phyloP scores from a whole-genome alignment of 331 rosid species.

The Quercus lobata region DNA sequence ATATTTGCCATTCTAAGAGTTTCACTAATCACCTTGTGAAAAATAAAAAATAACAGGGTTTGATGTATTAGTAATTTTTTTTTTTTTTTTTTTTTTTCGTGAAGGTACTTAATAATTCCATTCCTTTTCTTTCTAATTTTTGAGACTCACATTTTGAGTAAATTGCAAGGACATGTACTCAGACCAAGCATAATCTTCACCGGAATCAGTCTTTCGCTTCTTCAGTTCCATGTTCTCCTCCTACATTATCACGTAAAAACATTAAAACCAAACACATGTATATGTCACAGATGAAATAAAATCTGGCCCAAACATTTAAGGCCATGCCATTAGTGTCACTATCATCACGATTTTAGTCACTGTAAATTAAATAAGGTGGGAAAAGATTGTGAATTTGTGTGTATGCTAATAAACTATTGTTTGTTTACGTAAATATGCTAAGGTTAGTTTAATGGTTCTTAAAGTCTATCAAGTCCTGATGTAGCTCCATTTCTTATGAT shows the following conservation, averaged over 20 bases:
- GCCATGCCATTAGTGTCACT: too few species aligned
- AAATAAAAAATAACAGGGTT: neutral
- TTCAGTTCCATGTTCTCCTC: conserved; percentile 84
- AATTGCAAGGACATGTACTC: conserved; percentile 77
- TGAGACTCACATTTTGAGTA: conserved; percentile 76
- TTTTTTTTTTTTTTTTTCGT: neutral
- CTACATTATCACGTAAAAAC: conserved; percentile 25
- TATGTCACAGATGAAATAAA: too few species aligned
- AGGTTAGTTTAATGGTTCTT: too few species aligned
- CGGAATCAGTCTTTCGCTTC: conserved; percentile 39
- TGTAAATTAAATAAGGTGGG: too few species aligned
- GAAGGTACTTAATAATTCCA: neutral
- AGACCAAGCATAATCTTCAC: conserved; percentile 53
- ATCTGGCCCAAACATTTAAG: too few species aligned
- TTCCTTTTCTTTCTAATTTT: neutral
- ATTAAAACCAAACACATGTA: neutral
- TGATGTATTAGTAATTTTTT: neutral
- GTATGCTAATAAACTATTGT: too few species aligned
- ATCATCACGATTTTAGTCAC: too few species aligned
- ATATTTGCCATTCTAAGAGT: conserved; percentile 89
- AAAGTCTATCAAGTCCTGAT: too few species aligned
- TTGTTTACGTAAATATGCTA: too few species aligned
- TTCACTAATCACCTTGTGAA: conserved; percentile 70
- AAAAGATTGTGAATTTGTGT: too few species aligned
- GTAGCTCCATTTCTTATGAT: too few species aligned